These are phyloP conservation scores for Oryza longistaminata DNA, from an alignment of 176 grass and related monocot genomes.

Conservation along the genomic window DNA sequence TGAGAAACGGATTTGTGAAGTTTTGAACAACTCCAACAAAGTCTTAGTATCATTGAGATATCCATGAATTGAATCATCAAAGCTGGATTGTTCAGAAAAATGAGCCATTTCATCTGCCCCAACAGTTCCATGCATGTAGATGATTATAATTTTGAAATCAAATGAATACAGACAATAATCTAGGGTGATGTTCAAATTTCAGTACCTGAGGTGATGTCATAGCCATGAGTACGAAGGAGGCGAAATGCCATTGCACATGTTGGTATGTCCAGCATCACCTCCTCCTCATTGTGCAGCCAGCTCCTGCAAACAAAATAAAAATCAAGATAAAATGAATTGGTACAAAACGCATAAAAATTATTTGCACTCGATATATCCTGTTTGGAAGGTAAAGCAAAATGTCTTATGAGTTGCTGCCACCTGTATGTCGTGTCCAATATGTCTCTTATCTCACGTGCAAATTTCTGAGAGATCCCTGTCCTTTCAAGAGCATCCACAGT, in stretches of 20 bases:
- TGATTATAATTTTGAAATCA: not conserved
- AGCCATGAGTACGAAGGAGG: slow-evolving; percentile 68
- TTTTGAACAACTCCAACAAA: slow-evolving; percentile 68
- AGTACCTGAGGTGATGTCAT: slow-evolving; percentile 65
- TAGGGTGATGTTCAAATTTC: too few relatives aligned
- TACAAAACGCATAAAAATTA: too few relatives aligned
- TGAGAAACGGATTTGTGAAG: slow-evolving; percentile 63
- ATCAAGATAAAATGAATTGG: not conserved
- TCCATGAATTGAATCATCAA: slow-evolving; percentile 59
- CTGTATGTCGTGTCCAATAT: slow-evolving; percentile 65
- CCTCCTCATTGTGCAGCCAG: slow-evolving; percentile 71
- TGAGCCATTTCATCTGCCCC: slow-evolving; percentile 54
- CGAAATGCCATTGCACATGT: slow-evolving; percentile 85
- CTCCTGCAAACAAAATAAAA: slow-evolving; percentile 41
- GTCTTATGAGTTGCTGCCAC: slow-evolving; percentile 22
- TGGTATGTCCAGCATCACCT: slow-evolving; percentile 48
- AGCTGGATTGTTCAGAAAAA: slow-evolving; percentile 44
- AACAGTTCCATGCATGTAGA: not conserved
- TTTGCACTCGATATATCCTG: not conserved
- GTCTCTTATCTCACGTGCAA: slow-evolving; percentile 51
- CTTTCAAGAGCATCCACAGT: slow-evolving; percentile 70
- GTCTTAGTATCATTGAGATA: slow-evolving; percentile 70
- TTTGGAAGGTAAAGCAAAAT: too few relatives aligned
- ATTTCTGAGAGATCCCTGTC: slow-evolving; percentile 53
- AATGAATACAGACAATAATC: too few relatives aligned